Evolutionary conservation across 805 yeast species (phyloP), one percentile per base, ranked within the genome.

Genomic region (Barnettozyma wickerhamii): DNA sequence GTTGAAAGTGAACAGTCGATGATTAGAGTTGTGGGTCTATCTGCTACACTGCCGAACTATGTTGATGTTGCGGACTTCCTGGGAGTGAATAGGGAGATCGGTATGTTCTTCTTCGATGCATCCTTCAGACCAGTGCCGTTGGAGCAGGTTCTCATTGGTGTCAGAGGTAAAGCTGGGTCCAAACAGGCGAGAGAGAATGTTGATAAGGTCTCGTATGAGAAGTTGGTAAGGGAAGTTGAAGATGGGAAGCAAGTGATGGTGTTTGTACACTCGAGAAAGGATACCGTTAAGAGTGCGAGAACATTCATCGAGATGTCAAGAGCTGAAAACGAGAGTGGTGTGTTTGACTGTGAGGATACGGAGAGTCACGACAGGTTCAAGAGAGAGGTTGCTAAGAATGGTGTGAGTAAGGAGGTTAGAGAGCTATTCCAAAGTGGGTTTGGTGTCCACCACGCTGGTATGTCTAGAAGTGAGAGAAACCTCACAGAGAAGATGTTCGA

Each of bases 381-480:
- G 21, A 68, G 82, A 45, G 97, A 91, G 43, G 74, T 88, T 68
- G 64, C 76, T 2, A 70, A 80, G 47, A 84, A 81, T 53, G 76
- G 83, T 51, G n/a, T n/a, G n/a, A 87, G 79, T 56, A 83, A 75
- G 48, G 98, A 91, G 51, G 62, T 89, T 58, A 72, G 80, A 39
- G 98, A 93, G 52, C 66, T 93, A 10, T 87, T 87, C 52, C 77
- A 68, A 37, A 65, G 68, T 41, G 99, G 99, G 0, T 83, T 91
- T 62, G 98, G 97, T 37, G 75, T 85, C 4, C 99, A 93, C 62
- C 98, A 93, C 65, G 99, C 99, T 0, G 99, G 99, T 53, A 82
- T 93, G 95, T 66, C 88, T 20, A 71, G 99, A 48, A 66, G 89
- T 1, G 99, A 93, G 56, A 75, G 99, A 55, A 90, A 89, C 55